Percentiles rank a stretch among this genome's conserved stretches.
Conservation (phyloP, 345 rosid species). For the Hirschfeldia incana region DNA sequence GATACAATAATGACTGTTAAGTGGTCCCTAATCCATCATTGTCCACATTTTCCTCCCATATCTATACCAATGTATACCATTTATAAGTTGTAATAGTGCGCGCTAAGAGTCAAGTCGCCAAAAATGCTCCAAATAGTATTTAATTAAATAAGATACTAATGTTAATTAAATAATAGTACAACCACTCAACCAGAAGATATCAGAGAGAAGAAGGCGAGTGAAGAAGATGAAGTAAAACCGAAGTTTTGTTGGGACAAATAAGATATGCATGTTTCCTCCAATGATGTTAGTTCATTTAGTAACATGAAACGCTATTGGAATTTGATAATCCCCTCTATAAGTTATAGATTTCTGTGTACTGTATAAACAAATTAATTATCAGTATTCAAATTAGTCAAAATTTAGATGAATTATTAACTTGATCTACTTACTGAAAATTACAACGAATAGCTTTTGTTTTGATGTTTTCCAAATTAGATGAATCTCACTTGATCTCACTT, state of each 20-base stretch:
- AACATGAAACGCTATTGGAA: conserved; percentile 27
- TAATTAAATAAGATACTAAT: background rate
- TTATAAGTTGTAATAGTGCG: background rate
- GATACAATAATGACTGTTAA: conserved; percentile 32
- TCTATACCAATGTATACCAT: background rate
- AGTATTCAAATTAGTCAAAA: background rate
- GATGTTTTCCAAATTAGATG: too few species aligned
- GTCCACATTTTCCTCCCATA: background rate
- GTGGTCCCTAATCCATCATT: conserved; percentile 31
- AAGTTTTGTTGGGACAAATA: conserved; percentile 24
- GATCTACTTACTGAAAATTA: background rate
- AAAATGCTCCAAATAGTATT: conserved; percentile 5
- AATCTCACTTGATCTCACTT: too few species aligned
- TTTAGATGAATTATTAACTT: background rate
- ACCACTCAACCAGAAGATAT: background rate
- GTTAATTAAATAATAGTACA: conserved; percentile 6
- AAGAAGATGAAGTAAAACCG: conserved; percentile 24
- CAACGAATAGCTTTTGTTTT: background rate
- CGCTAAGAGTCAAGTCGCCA: conserved; percentile 25
- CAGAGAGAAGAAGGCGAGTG: conserved; percentile 28
- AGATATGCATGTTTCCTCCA: conserved; percentile 39
- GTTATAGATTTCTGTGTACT: background rate
- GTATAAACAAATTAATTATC: background rate
- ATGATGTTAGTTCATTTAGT: conserved; percentile 33
- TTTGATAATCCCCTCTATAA: background rate